phyloP scores from a whole-genome alignment of 2,329 filamentous ascomycete genomes.

The Seiridium cupressi region DNA sequence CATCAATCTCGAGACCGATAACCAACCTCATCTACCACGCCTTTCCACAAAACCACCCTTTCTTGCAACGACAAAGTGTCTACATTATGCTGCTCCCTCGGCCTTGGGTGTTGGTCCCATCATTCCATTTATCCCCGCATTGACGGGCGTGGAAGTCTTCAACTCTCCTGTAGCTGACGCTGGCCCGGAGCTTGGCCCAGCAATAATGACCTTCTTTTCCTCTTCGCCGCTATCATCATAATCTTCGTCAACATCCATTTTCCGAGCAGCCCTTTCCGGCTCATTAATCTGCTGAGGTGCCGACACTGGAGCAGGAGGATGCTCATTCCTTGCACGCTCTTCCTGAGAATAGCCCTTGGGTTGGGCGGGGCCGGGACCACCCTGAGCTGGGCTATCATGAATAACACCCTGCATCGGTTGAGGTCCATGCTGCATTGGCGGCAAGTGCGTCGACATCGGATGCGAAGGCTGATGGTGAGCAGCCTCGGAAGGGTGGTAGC shows the following conservation, averaged over 20 bases:
- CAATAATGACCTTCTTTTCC: conserved; percentile 58
- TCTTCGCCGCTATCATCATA: conserved; percentile 95
- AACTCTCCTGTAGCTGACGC: conserved; percentile 24
- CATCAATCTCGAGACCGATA: neutral
- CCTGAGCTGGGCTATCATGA: conserved; percentile 47
- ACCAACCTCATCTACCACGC: neutral
- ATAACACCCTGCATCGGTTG: conserved; percentile 52
- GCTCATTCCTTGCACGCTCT: conserved; percentile 54
- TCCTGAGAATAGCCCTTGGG: conserved; percentile 56
- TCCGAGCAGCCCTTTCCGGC: conserved; percentile 78
- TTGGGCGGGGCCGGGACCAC: conserved; percentile 17
- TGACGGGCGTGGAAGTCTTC: conserved; percentile 36
- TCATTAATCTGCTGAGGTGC: conserved; percentile 60
- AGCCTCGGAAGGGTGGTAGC: conserved; percentile 88
- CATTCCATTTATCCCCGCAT: conserved; percentile 45
- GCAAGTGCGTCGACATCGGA: conserved; percentile 55
- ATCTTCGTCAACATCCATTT: conserved; percentile 97
- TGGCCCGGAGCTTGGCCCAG: conserved; percentile 39
- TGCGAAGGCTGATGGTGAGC: conserved; percentile 77
- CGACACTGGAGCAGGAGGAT: conserved; percentile 37
- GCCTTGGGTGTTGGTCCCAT: conserved; percentile 45
- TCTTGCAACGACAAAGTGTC: neutral
- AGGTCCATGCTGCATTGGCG: conserved; percentile 62
- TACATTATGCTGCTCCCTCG: conserved; percentile 32
- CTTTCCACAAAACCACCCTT: neutral